Conservation (phyloP, 352 stramenopile species). For the Phytophthora fragariaefolia region DNA sequence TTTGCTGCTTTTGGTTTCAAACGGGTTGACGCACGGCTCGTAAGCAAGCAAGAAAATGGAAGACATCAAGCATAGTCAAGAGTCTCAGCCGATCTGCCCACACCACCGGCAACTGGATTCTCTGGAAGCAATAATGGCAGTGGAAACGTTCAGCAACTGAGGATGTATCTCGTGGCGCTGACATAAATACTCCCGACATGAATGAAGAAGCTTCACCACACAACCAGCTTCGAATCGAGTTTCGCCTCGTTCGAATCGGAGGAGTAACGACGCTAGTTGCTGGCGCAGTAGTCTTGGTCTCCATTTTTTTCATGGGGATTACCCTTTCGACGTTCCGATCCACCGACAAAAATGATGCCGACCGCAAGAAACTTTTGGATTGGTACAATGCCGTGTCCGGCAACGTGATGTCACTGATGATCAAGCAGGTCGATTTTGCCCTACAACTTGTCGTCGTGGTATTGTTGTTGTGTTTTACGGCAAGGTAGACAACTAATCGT, state of each 20-base stretch:
- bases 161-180: too few species aligned
- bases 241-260: not conserved
- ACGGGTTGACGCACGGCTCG: too few species aligned
- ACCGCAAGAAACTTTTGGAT: not conserved
- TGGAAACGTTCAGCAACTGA: too few species aligned
- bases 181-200: too few species aligned
- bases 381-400: not conserved
- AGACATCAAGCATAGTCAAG: too few species aligned
- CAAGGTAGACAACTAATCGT: not conserved
- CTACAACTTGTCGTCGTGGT: not conserved
- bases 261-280: not conserved
- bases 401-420: not conserved
- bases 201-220: too few species aligned
- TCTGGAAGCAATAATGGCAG: too few species aligned
- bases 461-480: not conserved
- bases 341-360: not conserved
- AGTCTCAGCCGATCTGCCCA: too few species aligned
- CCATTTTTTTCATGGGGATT: not conserved
- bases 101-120: too few species aligned
- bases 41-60: too few species aligned
- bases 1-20: too few species aligned
- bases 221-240: not conserved
- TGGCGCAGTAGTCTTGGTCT: not conserved
- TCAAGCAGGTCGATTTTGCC: not conserved
- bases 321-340: not conserved